Base-by-base conservation (phyloP, 2,329 filamentous ascomycete species). In the Xylaria hypoxylon region DNA sequence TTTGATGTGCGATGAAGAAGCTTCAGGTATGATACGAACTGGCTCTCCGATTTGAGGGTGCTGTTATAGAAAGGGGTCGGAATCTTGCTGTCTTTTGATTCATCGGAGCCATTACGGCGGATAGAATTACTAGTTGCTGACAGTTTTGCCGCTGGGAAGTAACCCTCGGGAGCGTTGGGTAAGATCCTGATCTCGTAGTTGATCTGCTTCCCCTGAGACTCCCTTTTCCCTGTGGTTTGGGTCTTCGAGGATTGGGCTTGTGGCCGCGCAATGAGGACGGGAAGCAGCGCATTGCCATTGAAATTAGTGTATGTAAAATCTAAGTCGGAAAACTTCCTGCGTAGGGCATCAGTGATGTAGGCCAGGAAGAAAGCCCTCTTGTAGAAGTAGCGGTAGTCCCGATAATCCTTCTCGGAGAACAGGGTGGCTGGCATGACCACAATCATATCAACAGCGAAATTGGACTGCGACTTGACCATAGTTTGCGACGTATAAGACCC, bases 391-490 rank as follows among this genome's bases (percentile, higher is more conserved):
- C 96, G 89, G 82, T 96, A 86, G 78, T 97, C 94, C 56, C 94
- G 85, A 77, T 95, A 97, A 79, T 99, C 96, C 80, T 98, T 98
- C 50, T 96, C 92, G 75, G 97, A 93, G 74, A 98, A 94, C 13
- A 97, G 80, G 0, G 86, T 81, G 64, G 82, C 79, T 5, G 96
- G 95, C 89, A 99, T 96, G 53, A 92, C 91, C 17, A 97, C 88
- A 5, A 95, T 89, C 85, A 98, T 87, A 78, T 98, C 95, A 66
- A 97, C 84, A 17, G 86, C 83, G 28, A 90, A 80, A 28, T 77
- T 79, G 55, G 80, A 79, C 71, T 90, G 87, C 11, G 85, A 83
- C 73, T 91, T 92, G 64, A 89, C 82, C 79, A 93, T 90, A 2
- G 90, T 94, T 77, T 88, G 90, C 58, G 92, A 83, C 11, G 92